Evolutionary conservation across 1,284 basidiomycete species (phyloP), one percentile per base, ranked within the genome.

Genomic region (Fomitopsis schrenkii): DNA sequence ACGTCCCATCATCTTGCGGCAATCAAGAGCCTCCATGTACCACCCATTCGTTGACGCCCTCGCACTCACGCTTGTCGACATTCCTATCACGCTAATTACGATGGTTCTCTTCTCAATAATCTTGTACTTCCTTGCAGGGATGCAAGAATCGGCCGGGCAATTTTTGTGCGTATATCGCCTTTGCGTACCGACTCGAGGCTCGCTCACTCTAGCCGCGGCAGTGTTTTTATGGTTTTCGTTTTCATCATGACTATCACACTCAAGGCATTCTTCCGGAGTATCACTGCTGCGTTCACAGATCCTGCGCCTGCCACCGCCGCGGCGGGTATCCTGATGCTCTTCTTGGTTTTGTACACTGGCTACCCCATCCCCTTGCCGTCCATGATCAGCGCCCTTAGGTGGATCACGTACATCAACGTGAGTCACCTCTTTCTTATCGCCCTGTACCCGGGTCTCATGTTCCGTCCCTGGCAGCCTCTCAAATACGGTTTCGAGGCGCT

Each of bases 1-100:
- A 67, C 86, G 91, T n/a, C 84, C 87, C 0, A 90, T 94, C 57
- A 79, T 92, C 10, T 76, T 80, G 22, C 82, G 83, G 33, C 85
- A 86, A 58, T 73, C 80, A 62, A 81, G 80, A 57, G 80, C 80
- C 0, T 85, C 83, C 0, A 75, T 87, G 65, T 87, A 88, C 63
- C 85, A 86, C 62, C 86, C 86, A 0, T 86, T 85, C 67, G 74
- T 86, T 26, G 85, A 87, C 63, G 80, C 85, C 0, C 68, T 90
- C 35, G 87, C 90, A 5, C 76, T 88, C 57, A 88, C 86, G 0
- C 70, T 92, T 36, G 86, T 90, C 38, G 88, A 90, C 68, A 71
- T 89, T 28, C 88, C 89, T 0, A 83, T 90, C 64, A 80, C 84
- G 1, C 72, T 87, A 60, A 38, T 78, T 26, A 85, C 79, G 15